phyloP scores from a whole-genome alignment of 1,139 yeast species.

The Pichia inconspicua region DNA sequence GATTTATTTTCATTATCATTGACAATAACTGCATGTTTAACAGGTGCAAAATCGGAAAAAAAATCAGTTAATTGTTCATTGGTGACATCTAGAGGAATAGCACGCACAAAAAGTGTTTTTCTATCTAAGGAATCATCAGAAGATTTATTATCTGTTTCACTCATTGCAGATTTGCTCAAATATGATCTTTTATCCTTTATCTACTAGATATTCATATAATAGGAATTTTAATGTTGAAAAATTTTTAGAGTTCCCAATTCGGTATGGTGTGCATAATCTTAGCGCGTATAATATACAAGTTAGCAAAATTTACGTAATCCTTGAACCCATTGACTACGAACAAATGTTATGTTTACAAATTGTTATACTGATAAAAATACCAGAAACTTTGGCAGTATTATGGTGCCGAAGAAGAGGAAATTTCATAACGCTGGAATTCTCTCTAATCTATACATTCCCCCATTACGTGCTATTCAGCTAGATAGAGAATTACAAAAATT shows the following conservation, averaged over 20 bases:
- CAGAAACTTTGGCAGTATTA: not conserved
- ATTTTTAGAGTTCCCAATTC: not conserved
- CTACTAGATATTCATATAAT: no score
- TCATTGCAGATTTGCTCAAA: slow-evolving; percentile 3
- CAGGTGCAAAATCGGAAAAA: slow-evolving; percentile 90
- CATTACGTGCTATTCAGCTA: slow-evolving; percentile 17
- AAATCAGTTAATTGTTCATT: slow-evolving; percentile 73
- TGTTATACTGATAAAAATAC: not conserved
- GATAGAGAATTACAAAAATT: slow-evolving; percentile 23
- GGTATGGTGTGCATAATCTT: no score
- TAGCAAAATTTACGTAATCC: slow-evolving; percentile 3
- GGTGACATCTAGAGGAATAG: slow-evolving; percentile 74
- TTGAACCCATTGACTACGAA: no score
- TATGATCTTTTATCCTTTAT: not conserved
- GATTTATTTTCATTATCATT: slow-evolving; percentile 67
- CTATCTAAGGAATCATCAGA: slow-evolving; percentile 35
- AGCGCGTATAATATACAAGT: no score
- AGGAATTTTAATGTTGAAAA: no score
- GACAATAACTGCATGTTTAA: slow-evolving; percentile 90
- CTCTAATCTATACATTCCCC: slow-evolving; percentile 27
- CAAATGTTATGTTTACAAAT: not conserved
- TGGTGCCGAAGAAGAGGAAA: slow-evolving; percentile 6
- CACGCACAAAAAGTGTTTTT: slow-evolving; percentile 74
- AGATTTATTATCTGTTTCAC: not conserved
- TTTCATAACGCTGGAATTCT: slow-evolving; percentile 23